Base-by-base conservation (phyloP, 345 rosid species). In the Citrus sp. region DNA sequence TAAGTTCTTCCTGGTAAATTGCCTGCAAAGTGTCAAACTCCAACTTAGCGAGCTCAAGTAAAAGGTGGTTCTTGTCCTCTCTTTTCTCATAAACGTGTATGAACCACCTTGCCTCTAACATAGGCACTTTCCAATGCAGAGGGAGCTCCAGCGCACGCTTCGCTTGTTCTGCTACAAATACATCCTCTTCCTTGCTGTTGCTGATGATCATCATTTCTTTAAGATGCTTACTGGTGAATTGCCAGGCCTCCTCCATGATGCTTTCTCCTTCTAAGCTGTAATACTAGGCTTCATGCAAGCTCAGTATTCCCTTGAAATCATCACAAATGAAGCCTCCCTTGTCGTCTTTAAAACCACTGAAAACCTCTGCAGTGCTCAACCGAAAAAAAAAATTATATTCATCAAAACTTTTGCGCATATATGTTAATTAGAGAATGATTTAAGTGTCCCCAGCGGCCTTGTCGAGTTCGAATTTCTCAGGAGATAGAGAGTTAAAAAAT, bases 21-120 rank as follows among this genome's bases (percentile, higher is more conserved):
- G 74, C 67, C 16, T 77, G 86, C 5, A 74, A 74, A 66, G 55
- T 67, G 73, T 80, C 80, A 74, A 61, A 80, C 13, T 77, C 78
- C 27, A 80, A 0, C 34, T 35, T 58, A 8, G 86, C 84, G 40
- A 80, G 77, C 34, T 84, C 72, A 1, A 84, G 80, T 34, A 80
- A 19, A 8, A 4, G 30, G 9, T 9, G 77, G 37, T 80, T 67
- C 54, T 64, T 69, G 22, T 70, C 63, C 5, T 75, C 63, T 27
- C 66, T 78, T 38, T 16, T 49, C 28, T 62, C 21, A 19, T 84
- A 78, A 32, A 68, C 25, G 28, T 78, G 78, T 35, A 80, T 70
- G 32, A 46, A 22, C 84, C 84, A 80, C 51, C 65, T 30, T 10
- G 84, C 79, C 54, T 80, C 82, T 6, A 78, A 5, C 10, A 67